Base-by-base conservation (phyloP, 1,284 basidiomycete species). In the Porodaedalea pini region DNA sequence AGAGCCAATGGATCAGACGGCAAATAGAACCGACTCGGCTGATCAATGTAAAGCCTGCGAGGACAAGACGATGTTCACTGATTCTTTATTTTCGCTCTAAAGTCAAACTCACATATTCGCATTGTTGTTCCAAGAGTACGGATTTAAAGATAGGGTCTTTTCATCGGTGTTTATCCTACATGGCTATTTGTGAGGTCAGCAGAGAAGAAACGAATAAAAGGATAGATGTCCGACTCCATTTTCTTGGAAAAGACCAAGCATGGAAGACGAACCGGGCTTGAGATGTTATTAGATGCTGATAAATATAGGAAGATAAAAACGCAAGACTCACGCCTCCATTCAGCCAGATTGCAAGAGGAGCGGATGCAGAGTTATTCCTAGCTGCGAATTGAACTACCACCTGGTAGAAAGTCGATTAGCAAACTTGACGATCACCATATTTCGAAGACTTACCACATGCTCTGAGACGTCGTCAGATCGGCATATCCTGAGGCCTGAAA, bases 341-440 rank as follows among this genome's bases (percentile, higher is more conserved):
- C 59, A 86, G 78, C 83, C 84, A 86, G 44, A 85, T 73, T 11
- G 79, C 74, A 29, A 86, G 70, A 31, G 85, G 82, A 2, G 83
- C 83, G 2, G 72, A 78, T 23, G 77, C 74, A 0, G 82, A 74
- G 62, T 79, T 78, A 48, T 79, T 78, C 34, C 83, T 78, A 1
- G 85, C 77, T 36, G 74, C 82, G 61, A 87, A 87, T n/a, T n/a
- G 69, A 83, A 86, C 83, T 84, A 86, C 68, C 86, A 86, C 77
- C 80, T 83, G 59, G 41, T 37, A 52, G 50, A 8, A 65, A 58
- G n/a, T 21, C 32, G 13, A 41, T 41, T 50, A 56, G 32, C 19
- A 34, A 21, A 23, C 43, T 17, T n/a, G 2, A 36, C 4, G 36
- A 62, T 40, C 39, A 29, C 21, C 10, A n/a, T 13, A 44, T 13